Evolutionary conservation across 2,329 filamentous ascomycete genomes (phyloP), one percentile per base, ranked within the genome.

Genomic region (Nemania sp.): DNA sequence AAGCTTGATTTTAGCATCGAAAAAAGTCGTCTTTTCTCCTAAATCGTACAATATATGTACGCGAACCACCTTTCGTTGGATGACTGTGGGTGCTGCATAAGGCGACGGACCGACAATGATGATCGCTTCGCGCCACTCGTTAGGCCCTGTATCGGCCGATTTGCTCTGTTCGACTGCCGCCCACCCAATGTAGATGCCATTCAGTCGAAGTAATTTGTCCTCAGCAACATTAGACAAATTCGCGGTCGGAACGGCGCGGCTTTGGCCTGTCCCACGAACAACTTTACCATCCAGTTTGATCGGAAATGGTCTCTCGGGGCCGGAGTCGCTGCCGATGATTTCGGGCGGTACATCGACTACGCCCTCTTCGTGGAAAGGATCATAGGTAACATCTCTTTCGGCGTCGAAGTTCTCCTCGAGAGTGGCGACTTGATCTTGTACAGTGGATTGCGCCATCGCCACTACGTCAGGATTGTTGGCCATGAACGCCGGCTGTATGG

Each of bases 141-240:
- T 54, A 0, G 73, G 68, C 2, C 73, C 45, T 3, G 66, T 66
- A 3, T 73, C 71, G 2, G 64, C 57, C 0, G 62, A 65, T 19
- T 71, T 67, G 0, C 67, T 66, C 0, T 73, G 70, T 1, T 76
- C 57, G 2, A 83, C 62, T 1, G 77, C 70, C 0, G 78, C 80
- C 86, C 86, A 89, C 3, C 83, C 85, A 33, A 86, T 83, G 62
- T 86, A 89, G 6, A 86, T 77, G 0, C 86, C 86, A 11, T 74
- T 71, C 44, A 89, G 73, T 3, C 80, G 77, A 57, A 80, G 70
- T 19, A 76, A 72, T 34, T 86, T 66, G 28, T 80, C 75, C 22
- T 80, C 78, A 0, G 81, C 73, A 0, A 86, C 72, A 8, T 74
- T 76, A 0, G 63, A 62, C 2, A 89, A 67, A 54, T 80, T 83